Evolutionary conservation across 164 flowering plant genomes (phyloP), one percentile per base, ranked within the genome.

Genomic region (Brasenia schreberi): DNA sequence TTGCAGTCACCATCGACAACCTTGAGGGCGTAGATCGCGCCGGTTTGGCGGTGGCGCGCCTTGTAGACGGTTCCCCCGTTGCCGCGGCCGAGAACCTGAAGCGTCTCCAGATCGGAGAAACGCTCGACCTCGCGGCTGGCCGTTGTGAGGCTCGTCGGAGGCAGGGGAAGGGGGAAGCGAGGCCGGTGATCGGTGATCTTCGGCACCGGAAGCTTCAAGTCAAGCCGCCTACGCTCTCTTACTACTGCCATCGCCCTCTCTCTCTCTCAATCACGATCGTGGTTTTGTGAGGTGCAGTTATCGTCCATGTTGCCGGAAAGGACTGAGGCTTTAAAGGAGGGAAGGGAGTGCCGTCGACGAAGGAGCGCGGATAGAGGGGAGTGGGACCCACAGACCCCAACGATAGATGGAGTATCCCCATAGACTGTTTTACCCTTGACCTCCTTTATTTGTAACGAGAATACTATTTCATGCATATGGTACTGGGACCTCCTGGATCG

Each of bases 11-110:
- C 74, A 44, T 79, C 80, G 63, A 89, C 78, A 23, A 83, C 71
- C 63, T 89, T 89, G 27, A 89, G 84, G 5, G 96, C 96, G 74
- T 85, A 85, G 64, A 73, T 11, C 5, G 76, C 66, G 61, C 72
- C 58, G 52, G 86, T 84, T 12, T 76, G 78, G 64, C 76, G 77
- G 75, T 87, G 86, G 17, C 79, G 81, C 42, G 84, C 92, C 68
- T 87, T 82, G 76, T 87, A 89, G 71, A 89, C 96, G 0, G 87
- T 89, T 43, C 96, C 96, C 6, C 96, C 88, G 74, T 85, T 89
- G 1, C 92, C 96, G 72, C 83, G 84, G 64, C 92, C 92, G 63
- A 89, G 83, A 19, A 84, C 89, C 5, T 74, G 68, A 7, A 84
- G 74, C 61, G 74, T 83, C 43, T 85, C 90, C 62, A 82, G 76